Base-by-base conservation (phyloP, 2,329 filamentous ascomycete genomes). In the Ophiocordyceps polyrhachis-furcata region DNA sequence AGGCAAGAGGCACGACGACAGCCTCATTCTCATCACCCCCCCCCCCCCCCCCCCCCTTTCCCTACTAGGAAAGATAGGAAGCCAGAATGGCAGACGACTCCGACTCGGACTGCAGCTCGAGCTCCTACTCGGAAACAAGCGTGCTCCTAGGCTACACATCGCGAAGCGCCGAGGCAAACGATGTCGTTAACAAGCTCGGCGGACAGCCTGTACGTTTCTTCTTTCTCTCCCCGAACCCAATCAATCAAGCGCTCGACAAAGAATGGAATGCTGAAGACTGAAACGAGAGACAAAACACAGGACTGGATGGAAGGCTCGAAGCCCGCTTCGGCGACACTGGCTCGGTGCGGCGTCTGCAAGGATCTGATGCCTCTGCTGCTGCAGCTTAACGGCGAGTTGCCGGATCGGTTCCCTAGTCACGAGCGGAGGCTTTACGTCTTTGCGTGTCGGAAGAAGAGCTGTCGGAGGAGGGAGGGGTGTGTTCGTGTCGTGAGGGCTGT, bases 81-180 rank as follows among this genome's bases (percentile, higher is more conserved):
- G 5, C 29, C 31, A 32, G 31, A 19, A 38, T 38, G 35, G 7
- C 35, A 20, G 35, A 38, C 46, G 70, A 76, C 15, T 93, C 93
- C 65, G 86, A 94, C 54, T 93, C 84, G 58, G 88, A 95, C 55
- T 89, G 84, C 25, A 83, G 76, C 40, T 79, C 77, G 14, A 73
- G 76, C 6, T 72, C 77, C 42, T 86, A 77, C 49, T 81, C 79
- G 17, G 81, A 85, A 60, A 96, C 91, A 7, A 85, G 83, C 51
- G 87, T 95, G 2, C 74, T 95, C 2, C 73, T 98, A 13, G 91
- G 91, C 5, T 98, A 93, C 60, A 83, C 86, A 3, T 83, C 83
- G 1, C 78, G 79, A 57, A 84, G 93, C 45, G 66, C 77, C 14
- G 81, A 79, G 45, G 80, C 85, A 50, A 89, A 98, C 13, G 32